phyloP scores from a whole-genome alignment of 2,329 filamentous ascomycete genomes.

The Cordyceps farinosa region DNA sequence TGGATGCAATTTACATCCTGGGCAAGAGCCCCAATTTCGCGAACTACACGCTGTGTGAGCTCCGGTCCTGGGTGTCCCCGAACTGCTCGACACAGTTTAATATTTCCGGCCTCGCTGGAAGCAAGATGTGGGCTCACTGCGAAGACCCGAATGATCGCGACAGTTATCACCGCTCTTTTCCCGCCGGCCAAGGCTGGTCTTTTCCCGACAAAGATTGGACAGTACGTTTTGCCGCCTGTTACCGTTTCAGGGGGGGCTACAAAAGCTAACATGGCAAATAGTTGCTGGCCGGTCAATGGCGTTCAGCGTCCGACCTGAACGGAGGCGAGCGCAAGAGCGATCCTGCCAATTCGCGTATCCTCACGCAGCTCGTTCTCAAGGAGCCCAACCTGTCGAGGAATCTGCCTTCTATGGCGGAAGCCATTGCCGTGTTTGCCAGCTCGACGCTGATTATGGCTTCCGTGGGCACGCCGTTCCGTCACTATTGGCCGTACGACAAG shows the following conservation, averaged over 20 bases:
- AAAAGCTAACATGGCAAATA: constrained; percentile 16
- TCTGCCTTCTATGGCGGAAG: constrained; percentile 69
- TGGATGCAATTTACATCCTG: constrained; percentile 63
- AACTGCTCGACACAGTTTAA: constrained; percentile 63
- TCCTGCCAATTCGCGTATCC: constrained; percentile 55
- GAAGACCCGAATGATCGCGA: constrained; percentile 51
- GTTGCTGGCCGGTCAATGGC: constrained; percentile 53
- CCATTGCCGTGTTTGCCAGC: constrained; percentile 65
- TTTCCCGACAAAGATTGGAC: constrained; percentile 48
- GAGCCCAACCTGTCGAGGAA: constrained; percentile 41
- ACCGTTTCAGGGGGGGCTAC: not conserved
- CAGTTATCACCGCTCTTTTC: constrained; percentile 49
- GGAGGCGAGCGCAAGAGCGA: constrained; percentile 52
- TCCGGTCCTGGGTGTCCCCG: constrained; percentile 61
- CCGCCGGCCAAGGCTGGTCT: constrained; percentile 29
- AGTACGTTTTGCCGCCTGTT: constrained; percentile 20
- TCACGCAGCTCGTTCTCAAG: constrained; percentile 49
- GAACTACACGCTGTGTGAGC: constrained; percentile 64
- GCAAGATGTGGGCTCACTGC: constrained; percentile 58
- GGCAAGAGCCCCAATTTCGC: constrained; percentile 41
- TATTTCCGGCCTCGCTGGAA: constrained; percentile 54
- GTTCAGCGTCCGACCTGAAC: constrained; percentile 51
- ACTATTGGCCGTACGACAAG: constrained; percentile 47
- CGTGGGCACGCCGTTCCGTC: constrained; percentile 57
- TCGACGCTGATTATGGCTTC: constrained; percentile 62